Percentiles rank a stretch among this genome's conserved stretches.
Conservation (phyloP, 1,284 basidiomycete species). For the Thelephora terrestris region DNA sequence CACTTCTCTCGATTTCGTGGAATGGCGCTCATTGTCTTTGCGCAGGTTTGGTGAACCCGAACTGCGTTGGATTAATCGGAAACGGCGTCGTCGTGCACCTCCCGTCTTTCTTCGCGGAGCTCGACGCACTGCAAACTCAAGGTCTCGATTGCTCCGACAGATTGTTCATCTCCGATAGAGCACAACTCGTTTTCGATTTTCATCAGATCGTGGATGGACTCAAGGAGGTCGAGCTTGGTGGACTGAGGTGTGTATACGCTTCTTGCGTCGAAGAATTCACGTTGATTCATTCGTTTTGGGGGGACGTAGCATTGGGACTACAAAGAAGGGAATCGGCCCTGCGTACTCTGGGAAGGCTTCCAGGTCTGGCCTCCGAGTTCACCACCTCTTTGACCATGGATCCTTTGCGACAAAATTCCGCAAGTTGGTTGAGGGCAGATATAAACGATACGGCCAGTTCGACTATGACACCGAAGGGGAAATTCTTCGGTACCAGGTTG, state of each 20-base stretch:
- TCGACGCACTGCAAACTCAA: slow-evolving; percentile 81
- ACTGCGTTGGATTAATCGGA: slow-evolving; percentile 84
- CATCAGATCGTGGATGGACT: slow-evolving; percentile 99
- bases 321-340: slow-evolving; percentile 96
- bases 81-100: slow-evolving; percentile 93
- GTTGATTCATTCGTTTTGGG: slow-evolving; percentile 1
- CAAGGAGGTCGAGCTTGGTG: slow-evolving; percentile 96
- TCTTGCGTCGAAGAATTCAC: not conserved
- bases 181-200: slow-evolving; percentile 97
- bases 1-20: not conserved
- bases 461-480: slow-evolving; percentile 99
- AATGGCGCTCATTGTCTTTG: not conserved
- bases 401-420: slow-evolving; percentile 90
- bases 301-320: slow-evolving; percentile 79
- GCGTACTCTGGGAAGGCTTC: slow-evolving; percentile 98
- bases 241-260: slow-evolving; percentile 49
- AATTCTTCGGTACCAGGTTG: slow-evolving; percentile 83
- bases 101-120: slow-evolving; percentile 91
- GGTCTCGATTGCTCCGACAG: slow-evolving; percentile 87
- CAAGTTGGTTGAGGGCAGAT: slow-evolving; percentile 91
- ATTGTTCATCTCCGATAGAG: slow-evolving; percentile 90
- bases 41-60: slow-evolving; percentile 82
- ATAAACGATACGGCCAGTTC: slow-evolving; percentile 97
- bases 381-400: slow-evolving; percentile 89
- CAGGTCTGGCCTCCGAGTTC: slow-evolving; percentile 89